These are phyloP conservation scores for Emergomyces africanus DNA, from an alignment of 2,329 filamentous ascomycete genomes.

Conservation along the genomic window DNA sequence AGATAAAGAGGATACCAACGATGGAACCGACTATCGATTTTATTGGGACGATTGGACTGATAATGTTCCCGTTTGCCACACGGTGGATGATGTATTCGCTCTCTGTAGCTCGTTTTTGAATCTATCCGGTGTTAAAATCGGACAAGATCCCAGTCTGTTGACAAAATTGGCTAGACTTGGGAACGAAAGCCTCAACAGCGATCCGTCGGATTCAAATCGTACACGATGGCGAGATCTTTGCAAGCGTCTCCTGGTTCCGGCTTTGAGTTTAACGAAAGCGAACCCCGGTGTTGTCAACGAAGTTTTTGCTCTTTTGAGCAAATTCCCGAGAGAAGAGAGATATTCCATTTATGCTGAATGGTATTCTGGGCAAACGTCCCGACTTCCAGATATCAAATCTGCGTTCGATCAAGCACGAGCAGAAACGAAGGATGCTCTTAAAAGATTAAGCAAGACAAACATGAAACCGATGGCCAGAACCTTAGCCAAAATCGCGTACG, in stretches of 20 bases:
- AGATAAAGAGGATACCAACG: constrained; percentile 62
- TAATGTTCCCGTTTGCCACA: constrained; percentile 83
- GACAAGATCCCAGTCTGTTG: constrained; percentile 64
- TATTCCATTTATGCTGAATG: constrained; percentile 91
- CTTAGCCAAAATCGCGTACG: constrained; percentile 82
- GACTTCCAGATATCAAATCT: constrained; percentile 60
- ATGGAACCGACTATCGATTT: constrained; percentile 68
- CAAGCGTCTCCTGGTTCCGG: constrained; percentile 71
- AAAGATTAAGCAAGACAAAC: constrained; percentile 80
- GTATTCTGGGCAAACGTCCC: constrained; percentile 67
- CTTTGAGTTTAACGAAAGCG: constrained; percentile 70
- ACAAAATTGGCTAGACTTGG: constrained; percentile 81
- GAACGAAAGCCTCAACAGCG: constrained; percentile 56
- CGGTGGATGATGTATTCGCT: constrained; percentile 77
- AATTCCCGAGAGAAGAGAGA: constrained; percentile 62
- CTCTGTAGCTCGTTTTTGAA: constrained; percentile 77
- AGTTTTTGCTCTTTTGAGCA: constrained; percentile 68
- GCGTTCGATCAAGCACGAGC: constrained; percentile 65
- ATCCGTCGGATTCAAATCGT: constrained; percentile 56
- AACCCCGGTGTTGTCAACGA: constrained; percentile 79
- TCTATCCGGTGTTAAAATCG: constrained; percentile 76
- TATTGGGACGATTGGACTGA: constrained; percentile 98
- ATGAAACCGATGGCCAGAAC: constrained; percentile 73
- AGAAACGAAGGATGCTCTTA: constrained; percentile 76
- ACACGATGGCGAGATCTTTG: constrained; percentile 75